Evolutionary conservation across 345 rosid species (phyloP).

Genomic region (Lumnitzera racemosa): DNA sequence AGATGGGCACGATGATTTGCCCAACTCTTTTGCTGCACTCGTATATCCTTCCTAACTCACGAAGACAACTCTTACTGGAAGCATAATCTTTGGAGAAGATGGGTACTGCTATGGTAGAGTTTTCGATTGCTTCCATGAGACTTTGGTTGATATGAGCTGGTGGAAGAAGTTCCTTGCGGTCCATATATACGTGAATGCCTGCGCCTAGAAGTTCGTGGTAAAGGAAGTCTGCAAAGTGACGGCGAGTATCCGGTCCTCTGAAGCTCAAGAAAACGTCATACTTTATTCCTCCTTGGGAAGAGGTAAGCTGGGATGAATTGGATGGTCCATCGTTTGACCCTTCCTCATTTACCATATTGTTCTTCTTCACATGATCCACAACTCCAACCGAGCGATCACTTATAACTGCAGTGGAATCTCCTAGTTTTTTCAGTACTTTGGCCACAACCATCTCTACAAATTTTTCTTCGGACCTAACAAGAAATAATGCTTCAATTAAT

Average conservation of each 20-base stretch:
- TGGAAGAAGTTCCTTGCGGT: background rate
- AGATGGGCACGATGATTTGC: background rate
- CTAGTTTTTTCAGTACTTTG: too few species aligned
- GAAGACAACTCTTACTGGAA: background rate
- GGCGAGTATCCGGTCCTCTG: background rate
- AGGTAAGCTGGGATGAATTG: too few species aligned
- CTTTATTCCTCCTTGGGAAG: too few species aligned
- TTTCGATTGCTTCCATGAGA: background rate
- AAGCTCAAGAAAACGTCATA: slow-evolving; percentile 1
- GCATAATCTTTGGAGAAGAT: background rate
- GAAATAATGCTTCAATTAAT: too few species aligned
- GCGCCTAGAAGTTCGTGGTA: fast-evolving
- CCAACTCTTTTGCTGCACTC: background rate
- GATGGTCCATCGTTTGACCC: too few species aligned
- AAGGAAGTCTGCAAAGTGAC: background rate
- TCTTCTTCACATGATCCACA: too few species aligned
- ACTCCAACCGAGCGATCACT: too few species aligned
- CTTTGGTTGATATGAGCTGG: background rate
- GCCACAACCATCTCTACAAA: too few species aligned
- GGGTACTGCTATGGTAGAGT: background rate
- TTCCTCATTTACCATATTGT: too few species aligned
- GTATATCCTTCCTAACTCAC: background rate
- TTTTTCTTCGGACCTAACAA: too few species aligned
- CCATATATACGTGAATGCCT: background rate
- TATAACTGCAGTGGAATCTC: too few species aligned